These are phyloP conservation scores for Lasiodiplodia theobromae DNA, from an alignment of 2,329 filamentous ascomycete species.

Conservation along the genomic window DNA sequence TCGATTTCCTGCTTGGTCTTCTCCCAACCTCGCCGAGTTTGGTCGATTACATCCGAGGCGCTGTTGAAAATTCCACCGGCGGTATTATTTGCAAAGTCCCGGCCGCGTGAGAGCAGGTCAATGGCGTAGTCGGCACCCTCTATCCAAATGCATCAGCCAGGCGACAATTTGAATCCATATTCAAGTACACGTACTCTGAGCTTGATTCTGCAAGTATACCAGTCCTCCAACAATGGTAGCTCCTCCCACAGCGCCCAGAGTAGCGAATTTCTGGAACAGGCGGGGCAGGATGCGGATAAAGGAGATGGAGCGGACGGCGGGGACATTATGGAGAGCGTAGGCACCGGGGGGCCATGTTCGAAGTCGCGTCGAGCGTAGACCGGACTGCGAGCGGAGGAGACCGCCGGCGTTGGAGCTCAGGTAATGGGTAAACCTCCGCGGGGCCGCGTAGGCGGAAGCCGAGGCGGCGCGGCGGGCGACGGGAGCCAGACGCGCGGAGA, in stretches of 20 bases:
- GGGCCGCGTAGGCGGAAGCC: conserved; percentile 48
- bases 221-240: conserved; percentile 85
- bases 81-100: conserved; percentile 71
- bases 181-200: conserved; percentile 44
- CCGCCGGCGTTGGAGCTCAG: conserved; percentile 69
- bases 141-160: conserved; percentile 52
- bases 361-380: conserved; percentile 34
- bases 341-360: conserved; percentile 74
- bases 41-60: conserved; percentile 76
- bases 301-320: conserved; percentile 69
- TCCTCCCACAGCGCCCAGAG: conserved; percentile 90
- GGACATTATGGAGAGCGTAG: conserved; percentile 83
- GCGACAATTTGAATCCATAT: not conserved
- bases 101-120: conserved; percentile 77
- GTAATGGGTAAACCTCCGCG: conserved; percentile 63
- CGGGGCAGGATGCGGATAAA: conserved; percentile 78
- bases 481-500: conserved; percentile 75
- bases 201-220: conserved; percentile 96
- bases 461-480: conserved; percentile 62
- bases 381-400: conserved; percentile 67
- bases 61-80: conserved; percentile 75
- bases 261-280: conserved; percentile 85
- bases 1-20: conserved; percentile 82
- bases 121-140: conserved; percentile 79
- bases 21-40: conserved; percentile 81